Percentiles rank a stretch among this genome's conserved stretches.
Conservation (phyloP, 257 asterid genomes). For the Solanum gracilifrons region DNA sequence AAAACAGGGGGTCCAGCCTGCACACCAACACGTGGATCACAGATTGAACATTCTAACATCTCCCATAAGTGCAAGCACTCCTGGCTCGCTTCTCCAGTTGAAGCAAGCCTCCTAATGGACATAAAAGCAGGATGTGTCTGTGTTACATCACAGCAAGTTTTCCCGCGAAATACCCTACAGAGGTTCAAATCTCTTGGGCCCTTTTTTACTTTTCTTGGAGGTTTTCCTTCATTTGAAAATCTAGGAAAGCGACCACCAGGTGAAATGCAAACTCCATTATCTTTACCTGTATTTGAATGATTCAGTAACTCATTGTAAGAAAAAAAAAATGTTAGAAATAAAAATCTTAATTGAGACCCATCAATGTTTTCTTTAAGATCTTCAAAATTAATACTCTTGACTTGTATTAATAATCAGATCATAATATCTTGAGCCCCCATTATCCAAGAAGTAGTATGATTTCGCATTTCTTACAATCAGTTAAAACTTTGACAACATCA, state of each 20-base stretch:
- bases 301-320: neutral
- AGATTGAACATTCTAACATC: conserved; percentile 79
- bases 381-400: neutral
- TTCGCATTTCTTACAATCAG: neutral
- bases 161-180: conserved; percentile 85
- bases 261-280: conserved; percentile 66
- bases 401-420: neutral
- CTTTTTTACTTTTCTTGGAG: conserved; percentile 75
- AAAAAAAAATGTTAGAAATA: neutral
- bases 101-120: conserved; percentile 74
- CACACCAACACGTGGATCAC: conserved; percentile 84
- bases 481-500: neutral
- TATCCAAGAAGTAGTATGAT: neutral
- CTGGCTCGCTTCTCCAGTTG: conserved; percentile 91
- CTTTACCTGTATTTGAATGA: conserved; percentile 41
- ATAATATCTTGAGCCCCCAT: neutral
- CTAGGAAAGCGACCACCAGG: conserved; percentile 88
- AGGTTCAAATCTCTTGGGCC: conserved; percentile 76
- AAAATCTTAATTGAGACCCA: neutral
- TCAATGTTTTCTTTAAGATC: neutral
- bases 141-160: conserved; percentile 80
- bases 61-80: conserved; percentile 97
- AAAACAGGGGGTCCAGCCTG: conserved; percentile 72
- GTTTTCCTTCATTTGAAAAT: conserved; percentile 63
- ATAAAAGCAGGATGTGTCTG: conserved; percentile 87